Conservation (phyloP, 257 asterid species). For the Anisodus acutangulus region DNA sequence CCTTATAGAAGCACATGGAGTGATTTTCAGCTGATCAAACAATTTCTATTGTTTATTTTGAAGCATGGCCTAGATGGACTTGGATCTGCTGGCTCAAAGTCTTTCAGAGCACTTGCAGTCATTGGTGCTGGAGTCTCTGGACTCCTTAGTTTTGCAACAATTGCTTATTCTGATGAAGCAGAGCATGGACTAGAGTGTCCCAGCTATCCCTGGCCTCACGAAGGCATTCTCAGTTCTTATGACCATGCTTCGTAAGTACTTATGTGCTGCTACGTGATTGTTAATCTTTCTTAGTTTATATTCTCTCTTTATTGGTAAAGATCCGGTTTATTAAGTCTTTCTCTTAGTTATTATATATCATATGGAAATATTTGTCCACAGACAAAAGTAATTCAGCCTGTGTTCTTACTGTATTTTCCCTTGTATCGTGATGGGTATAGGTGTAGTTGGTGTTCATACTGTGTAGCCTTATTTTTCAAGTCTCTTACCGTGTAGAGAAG, state of each 20-base stretch:
- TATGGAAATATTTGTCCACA: background rate
- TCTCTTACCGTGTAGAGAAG: background rate
- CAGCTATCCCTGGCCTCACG: conserved; percentile 73
- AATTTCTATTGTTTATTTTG: conserved; percentile 23
- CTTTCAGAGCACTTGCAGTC: conserved; percentile 48
- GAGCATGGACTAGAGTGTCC: conserved; percentile 70
- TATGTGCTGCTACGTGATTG: background rate
- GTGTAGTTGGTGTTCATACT: background rate
- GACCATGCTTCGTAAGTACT: conserved; percentile 73
- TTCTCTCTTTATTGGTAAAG: background rate
- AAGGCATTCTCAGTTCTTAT: conserved; percentile 68
- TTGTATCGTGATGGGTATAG: background rate
- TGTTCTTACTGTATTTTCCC: background rate
- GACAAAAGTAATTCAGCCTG: background rate
- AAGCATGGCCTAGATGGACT: conserved; percentile 47
- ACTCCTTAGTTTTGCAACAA: conserved; percentile 52
- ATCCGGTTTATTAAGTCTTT: background rate
- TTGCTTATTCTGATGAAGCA: conserved; percentile 65
- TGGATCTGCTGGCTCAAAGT: conserved; percentile 45
- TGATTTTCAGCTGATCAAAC: background rate
- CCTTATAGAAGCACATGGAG: background rate
- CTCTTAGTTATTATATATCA: background rate
- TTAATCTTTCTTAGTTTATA: background rate
- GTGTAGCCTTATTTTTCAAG: background rate
- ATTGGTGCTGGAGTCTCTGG: conserved; percentile 68